phyloP scores from a whole-genome alignment of 2,329 filamentous ascomycete species.

The Phialophora chinensis region DNA sequence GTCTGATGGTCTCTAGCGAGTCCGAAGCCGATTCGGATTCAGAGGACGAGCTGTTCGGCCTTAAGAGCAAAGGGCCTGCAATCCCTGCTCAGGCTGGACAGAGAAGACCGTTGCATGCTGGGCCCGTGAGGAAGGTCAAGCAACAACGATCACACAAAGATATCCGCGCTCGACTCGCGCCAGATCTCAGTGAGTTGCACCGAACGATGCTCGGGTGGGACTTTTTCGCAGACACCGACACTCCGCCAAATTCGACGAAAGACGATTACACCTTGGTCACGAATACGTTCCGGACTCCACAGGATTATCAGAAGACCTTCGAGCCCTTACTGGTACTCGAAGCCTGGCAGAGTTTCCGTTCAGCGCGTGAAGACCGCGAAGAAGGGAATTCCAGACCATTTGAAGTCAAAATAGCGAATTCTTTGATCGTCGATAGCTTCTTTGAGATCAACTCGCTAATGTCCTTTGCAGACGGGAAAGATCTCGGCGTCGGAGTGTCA shows the following conservation, averaged over 20 bases:
- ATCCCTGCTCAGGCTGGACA: slow-evolving; percentile 57
- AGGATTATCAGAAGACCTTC: slow-evolving; percentile 86
- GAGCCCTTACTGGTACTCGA: slow-evolving; percentile 88
- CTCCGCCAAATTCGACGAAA: slow-evolving; percentile 74
- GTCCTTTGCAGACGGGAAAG: slow-evolving; percentile 71
- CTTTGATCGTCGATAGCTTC: slow-evolving; percentile 89
- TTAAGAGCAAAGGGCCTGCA: slow-evolving; percentile 50
- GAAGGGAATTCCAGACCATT: slow-evolving; percentile 81
- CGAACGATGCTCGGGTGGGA: slow-evolving; percentile 90
- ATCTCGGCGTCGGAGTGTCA: slow-evolving; percentile 76
- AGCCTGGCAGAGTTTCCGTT: slow-evolving; percentile 93
- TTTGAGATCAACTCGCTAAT: slow-evolving; percentile 88
- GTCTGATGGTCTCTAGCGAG: slow-evolving; percentile 83
- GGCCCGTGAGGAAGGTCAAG: slow-evolving; percentile 83
- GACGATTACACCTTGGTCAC: slow-evolving; percentile 77
- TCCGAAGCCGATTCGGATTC: slow-evolving; percentile 76
- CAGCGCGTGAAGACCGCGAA: slow-evolving; percentile 72
- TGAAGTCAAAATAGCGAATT: slow-evolving; percentile 84
- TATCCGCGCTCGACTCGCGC: slow-evolving; percentile 88
- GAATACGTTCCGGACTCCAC: slow-evolving; percentile 75
- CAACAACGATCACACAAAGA: slow-evolving; percentile 84
- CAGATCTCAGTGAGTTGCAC: slow-evolving; percentile 84
- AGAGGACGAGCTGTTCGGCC: slow-evolving; percentile 71
- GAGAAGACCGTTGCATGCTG: slow-evolving; percentile 48
- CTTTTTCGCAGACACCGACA: slow-evolving; percentile 86